These are phyloP conservation scores for barley (Hordeum vulgare) DNA, from an alignment of 176 grass and related monocot genomes.

Conservation along the genomic window DNA sequence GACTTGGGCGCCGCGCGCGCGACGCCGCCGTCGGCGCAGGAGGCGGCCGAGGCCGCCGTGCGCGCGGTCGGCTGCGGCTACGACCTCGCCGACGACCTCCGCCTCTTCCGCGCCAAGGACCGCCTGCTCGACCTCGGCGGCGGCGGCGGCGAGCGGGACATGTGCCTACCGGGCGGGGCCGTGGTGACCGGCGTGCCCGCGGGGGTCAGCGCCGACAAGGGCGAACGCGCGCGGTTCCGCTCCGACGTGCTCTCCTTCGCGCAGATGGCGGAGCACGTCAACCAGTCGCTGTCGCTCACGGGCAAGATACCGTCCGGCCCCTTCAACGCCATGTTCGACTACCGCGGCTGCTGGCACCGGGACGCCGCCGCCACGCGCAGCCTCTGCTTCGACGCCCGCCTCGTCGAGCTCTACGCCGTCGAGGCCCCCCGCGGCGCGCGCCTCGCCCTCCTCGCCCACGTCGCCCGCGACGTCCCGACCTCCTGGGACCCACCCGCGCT, in stretches of 20 bases:
- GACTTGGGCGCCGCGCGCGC: background rate
- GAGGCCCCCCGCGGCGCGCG: constrained; percentile 53
- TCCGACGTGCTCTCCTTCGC: constrained; percentile 71
- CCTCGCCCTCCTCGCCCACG: constrained; percentile 24
- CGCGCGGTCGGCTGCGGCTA: constrained; percentile 68
- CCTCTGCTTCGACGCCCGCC: constrained; percentile 75
- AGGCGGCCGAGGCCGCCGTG: constrained; percentile 58
- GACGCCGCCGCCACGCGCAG: constrained; percentile 54
- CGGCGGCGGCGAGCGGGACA: constrained; percentile 9
- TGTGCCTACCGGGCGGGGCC: constrained; percentile 49
- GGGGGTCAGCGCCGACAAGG: constrained; percentile 67
- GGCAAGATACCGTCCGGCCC: constrained; percentile 73
- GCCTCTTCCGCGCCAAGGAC: constrained; percentile 41
- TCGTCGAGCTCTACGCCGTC: constrained; percentile 63
- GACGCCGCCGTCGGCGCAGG: constrained; percentile 49
- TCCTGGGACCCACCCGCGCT: constrained; percentile 66
- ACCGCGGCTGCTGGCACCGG: constrained; percentile 63
- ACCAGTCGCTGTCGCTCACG: constrained; percentile 44
- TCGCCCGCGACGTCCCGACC: constrained; percentile 49
- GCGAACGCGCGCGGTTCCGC: constrained; percentile 60
- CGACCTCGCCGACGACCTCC: constrained; percentile 49
- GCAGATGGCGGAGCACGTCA: constrained; percentile 85
- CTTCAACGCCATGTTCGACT: constrained; percentile 85
- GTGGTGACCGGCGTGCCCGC: constrained; percentile 38
- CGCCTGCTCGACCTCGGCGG: constrained; percentile 39